Base-by-base conservation (phyloP, 2,329 filamentous ascomycete species). In the Pyricularia sp. region DNA sequence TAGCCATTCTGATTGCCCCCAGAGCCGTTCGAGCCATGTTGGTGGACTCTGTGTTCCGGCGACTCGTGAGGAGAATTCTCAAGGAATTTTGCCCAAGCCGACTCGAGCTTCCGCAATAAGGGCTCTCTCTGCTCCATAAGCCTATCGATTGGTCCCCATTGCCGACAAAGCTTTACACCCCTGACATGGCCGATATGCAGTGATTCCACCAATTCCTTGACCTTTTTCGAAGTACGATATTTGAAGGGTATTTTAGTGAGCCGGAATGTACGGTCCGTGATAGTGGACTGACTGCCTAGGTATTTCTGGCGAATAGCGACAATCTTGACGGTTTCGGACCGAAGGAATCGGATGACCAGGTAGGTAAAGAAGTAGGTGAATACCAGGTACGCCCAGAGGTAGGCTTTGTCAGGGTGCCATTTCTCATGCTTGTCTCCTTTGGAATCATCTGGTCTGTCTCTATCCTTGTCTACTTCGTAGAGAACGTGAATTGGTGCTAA, bases 351-450 rank as follows among this genome's bases (percentile, higher is more conserved):
- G 14, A 97, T 82, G 0, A 92, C 91, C 61, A 98, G 80, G 1
- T 83, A 87, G 6, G 91, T 94, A 78, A 98, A 99, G 67, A 98
- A 84, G 81, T 97, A 99, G 1, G 93, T 92, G 74, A 99, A 99
- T n/a, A 92, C 83, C 17, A 97, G 86, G 75, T 98, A 97, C 75
- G 94, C 92, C 93, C 94, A 97, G 1, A 97, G 81, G 74, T 94
- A 97, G 59, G 80, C 78, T 71, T 77, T 77, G 50, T 77, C 75
- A 3, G 73, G 73, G 42, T 77, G 76, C 67, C 74, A 79, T 78
- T 74, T 74, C 55, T 77, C 76, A 67, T 78, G 76, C 23, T 12
- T 20, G 14, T 25, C 36, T 14, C 23, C 17, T 28, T 64, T n/a
- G 14, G 23, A 10, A 2, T 36, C 12, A 12, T 66, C 23, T 1